phyloP scores from a whole-genome alignment of 345 rosid species.

The Laguncularia racemosa region DNA sequence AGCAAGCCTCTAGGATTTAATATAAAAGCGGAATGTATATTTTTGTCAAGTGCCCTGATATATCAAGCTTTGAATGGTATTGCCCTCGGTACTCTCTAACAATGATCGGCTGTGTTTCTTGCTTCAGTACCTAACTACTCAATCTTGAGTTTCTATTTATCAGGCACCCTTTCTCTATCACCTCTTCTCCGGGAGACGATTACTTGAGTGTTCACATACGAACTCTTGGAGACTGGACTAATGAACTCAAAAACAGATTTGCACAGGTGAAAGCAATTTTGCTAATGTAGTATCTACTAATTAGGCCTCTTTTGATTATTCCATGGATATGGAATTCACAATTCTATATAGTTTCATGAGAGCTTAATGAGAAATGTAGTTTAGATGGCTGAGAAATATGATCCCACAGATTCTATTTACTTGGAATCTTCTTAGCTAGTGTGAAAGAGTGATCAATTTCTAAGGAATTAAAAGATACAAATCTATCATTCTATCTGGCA shows the following conservation, averaged over 20 bases:
- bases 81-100: not conserved
- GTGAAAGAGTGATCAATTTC: too few relatives aligned
- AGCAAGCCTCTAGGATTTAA: conserved; percentile 73
- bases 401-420: too few relatives aligned
- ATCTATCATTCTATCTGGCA: too few relatives aligned
- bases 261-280: conserved; percentile 32
- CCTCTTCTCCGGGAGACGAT: conserved; percentile 92
- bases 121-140: not conserved
- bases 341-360: not conserved
- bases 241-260: conserved; percentile 39
- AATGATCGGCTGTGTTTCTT: too few relatives aligned
- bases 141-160: not conserved
- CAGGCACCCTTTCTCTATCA: conserved; percentile 97
- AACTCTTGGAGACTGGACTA: conserved; percentile 83
- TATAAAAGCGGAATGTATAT: conserved; percentile 95
- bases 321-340: not conserved
- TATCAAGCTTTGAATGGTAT: conserved; percentile 85
- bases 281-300: not conserved
- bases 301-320: not conserved
- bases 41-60: conserved; percentile 75
- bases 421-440: too few relatives aligned
- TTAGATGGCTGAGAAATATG: not conserved
- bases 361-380: not conserved
- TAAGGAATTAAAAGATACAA: too few relatives aligned
- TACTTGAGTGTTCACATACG: conserved; percentile 83